Percentiles rank a stretch among this genome's conserved stretches.
phyloP scores from a whole-genome alignment of 2,329 filamentous ascomycete species.

The Fusarium odoratissimum region DNA sequence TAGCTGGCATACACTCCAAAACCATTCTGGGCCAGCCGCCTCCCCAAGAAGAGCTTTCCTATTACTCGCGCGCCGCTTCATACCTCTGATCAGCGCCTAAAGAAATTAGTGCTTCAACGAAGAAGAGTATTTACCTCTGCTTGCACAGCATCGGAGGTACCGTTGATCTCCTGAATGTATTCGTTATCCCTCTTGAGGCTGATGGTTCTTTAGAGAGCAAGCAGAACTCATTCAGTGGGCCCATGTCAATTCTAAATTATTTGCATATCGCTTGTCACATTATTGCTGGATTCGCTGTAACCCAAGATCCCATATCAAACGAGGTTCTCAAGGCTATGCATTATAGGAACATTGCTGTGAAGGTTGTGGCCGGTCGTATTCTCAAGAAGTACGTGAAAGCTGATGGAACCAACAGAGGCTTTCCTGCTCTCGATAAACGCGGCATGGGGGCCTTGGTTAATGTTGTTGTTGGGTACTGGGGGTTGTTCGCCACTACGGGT shows the following conservation, averaged over 20 bases:
- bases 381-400: background rate
- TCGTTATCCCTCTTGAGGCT: background rate
- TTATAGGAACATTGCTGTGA: background rate
- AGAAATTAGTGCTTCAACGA: rapidly evolving
- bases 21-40: background rate
- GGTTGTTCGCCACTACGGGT: background rate
- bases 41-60: rapidly evolving
- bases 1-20: background rate
- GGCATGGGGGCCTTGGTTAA: background rate
- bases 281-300: background rate
- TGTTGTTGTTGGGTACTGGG: background rate
- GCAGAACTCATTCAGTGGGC: rapidly evolving
- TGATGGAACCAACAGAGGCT: rapidly evolving
- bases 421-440: background rate
- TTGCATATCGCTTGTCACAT: rapidly evolving
- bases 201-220: background rate
- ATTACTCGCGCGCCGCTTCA: rapidly evolving
- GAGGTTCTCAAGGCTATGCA: background rate
- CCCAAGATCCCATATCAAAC: rapidly evolving
- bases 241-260: rapidly evolving
- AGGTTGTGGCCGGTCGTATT: rapidly evolving
- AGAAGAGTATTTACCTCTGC: rapidly evolving
- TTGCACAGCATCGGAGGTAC: rapidly evolving
- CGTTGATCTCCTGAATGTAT: rapidly evolving
- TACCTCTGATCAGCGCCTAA: background rate